Evolutionary conservation across 2,329 filamentous ascomycete genomes (phyloP), one percentile per base, ranked within the genome.

Genomic region (Immersiporthe knoxdaviesiana): DNA sequence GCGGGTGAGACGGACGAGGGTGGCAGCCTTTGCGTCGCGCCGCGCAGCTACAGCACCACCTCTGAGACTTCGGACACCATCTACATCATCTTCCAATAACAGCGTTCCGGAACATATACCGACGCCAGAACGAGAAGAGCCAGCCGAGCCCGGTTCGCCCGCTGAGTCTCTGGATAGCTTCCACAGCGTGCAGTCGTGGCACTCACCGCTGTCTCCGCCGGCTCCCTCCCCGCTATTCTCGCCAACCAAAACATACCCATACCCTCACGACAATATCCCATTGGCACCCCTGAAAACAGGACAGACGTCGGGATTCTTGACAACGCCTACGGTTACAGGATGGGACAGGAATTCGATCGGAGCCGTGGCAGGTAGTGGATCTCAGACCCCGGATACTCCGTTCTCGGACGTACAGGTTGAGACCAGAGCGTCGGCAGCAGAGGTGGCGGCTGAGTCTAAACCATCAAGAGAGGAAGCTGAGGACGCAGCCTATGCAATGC

Each of bases 151-250:
- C 3, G 67, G 77, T n/a, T 86, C 85, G 12, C 82, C 84, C 5
- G 80, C 81, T 39, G 80, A 76, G 47, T 83, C 83, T 18, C 77
- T 82, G 21, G 85, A 87, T 65, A 88, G 87, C 0, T 87, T 88
- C 71, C 84, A 86, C 73, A 86, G 82, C 68, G 79, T 83, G 6
- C 80, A 85, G 70, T 85, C 85, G 11, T 86, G 84, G 84, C 80
- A 84, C 71, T 83, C 84, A 30, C 79, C 81, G 12, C 75, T 80
- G 50, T 79, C 79, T 6, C 78, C 82, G 35, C 76, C 83, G 2
- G 82, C 82, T 30, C 81, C 81, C 7, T 85, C 84, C 2, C 81
- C 83, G 24, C 79, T 82, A 1, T 75, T 79, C 21, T 82, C 83
- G 5, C 79, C 81, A 14, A 71, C 75, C 3, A 76, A 75, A 24